These are phyloP conservation scores for Apocynum venetum DNA, from an alignment of 257 asterid species.

Conservation along the genomic window DNA sequence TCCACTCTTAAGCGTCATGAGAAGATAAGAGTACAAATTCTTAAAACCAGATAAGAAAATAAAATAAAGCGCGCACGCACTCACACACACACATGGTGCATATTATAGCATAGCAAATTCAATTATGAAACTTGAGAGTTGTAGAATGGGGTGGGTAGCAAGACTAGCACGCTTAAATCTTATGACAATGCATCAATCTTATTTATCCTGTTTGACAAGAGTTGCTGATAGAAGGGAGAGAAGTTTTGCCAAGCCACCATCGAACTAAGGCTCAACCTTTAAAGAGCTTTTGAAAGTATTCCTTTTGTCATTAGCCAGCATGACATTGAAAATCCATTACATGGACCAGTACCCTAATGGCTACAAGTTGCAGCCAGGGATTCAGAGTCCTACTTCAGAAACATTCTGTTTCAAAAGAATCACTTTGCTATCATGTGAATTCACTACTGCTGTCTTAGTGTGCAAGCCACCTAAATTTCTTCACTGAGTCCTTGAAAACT, in stretches of 20 bases:
- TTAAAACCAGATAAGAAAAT: too few relatives aligned
- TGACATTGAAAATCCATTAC: not conserved
- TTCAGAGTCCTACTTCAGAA: not conserved
- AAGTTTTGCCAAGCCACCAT: too few relatives aligned
- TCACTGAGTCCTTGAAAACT: not conserved
- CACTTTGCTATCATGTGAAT: not conserved
- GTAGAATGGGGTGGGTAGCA: not conserved
- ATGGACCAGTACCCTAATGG: not conserved
- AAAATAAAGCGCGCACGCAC: not conserved
- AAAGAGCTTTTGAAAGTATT: too few relatives aligned
- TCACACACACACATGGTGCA: not conserved
- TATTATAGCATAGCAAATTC: not conserved
- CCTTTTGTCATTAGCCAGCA: not conserved
- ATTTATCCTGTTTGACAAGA: not conserved
- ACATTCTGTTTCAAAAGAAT: not conserved
- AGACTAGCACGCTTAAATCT: not conserved
- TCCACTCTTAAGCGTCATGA: not conserved
- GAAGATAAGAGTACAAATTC: not conserved
- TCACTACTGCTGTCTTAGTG: not conserved
- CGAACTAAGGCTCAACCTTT: too few relatives aligned
- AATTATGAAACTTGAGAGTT: not conserved
- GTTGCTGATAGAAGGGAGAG: not conserved
- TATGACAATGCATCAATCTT: not conserved
- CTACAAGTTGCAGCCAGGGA: not conserved
- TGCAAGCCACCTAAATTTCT: not conserved